Percentiles rank a stretch among this genome's conserved stretches.
Conservation (phyloP, 148 eudicot genomes). For the Spergularia bocconei region DNA sequence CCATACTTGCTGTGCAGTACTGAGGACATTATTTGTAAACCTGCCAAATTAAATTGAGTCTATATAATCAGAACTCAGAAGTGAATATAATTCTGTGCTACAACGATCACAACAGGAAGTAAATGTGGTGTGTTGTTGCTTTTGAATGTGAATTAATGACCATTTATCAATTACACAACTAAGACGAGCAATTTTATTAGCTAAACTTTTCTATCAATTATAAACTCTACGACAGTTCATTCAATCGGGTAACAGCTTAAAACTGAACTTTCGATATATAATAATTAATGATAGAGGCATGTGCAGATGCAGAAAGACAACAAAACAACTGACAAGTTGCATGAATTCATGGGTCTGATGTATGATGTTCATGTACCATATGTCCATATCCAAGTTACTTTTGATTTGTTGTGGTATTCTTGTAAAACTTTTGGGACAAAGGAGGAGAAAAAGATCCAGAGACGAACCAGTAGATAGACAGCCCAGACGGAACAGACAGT, state of each 20-base stretch:
- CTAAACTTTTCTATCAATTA: neutral
- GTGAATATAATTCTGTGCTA: neutral
- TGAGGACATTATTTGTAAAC: conserved; percentile 94
- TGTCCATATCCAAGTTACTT: conserved; percentile 1
- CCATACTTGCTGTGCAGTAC: conserved; percentile 99
- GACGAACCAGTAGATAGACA: conserved; percentile 90
- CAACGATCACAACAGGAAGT: neutral
- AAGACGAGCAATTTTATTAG: neutral
- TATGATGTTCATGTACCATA: neutral
- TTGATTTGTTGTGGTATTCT: neutral
- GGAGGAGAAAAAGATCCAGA: conserved; percentile 14
- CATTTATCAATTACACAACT: neutral
- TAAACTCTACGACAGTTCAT: neutral
- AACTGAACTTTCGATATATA: neutral
- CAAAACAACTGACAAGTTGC: neutral
- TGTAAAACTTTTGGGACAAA: neutral
- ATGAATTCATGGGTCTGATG: neutral
- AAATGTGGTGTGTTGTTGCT: neutral
- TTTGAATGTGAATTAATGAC: neutral
- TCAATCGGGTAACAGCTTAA: neutral
- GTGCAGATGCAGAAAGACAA: neutral
- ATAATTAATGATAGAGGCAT: neutral
- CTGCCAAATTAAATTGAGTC: conserved; percentile 31
- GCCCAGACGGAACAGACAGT: conserved; percentile 94
- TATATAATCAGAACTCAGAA: conserved; percentile 18